Percentiles rank a stretch among this genome's conserved stretches.
These are phyloP conservation scores for Fraxinus platypoda DNA, from an alignment of 305 asterid genomes.

Conservation along the genomic window DNA sequence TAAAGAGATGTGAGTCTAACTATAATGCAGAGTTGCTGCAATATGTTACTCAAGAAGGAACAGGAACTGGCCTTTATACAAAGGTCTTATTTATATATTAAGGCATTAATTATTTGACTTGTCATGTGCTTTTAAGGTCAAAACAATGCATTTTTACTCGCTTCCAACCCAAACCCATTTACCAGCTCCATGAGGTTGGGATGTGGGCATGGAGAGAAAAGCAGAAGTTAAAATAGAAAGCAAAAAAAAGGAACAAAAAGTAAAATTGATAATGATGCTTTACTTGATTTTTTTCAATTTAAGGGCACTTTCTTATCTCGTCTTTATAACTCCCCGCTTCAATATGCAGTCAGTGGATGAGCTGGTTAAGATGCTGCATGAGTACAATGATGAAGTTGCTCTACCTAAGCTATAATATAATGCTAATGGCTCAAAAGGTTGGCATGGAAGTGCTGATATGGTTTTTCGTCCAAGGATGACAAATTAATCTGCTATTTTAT, in stretches of 20 bases:
- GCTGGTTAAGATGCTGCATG: slow-evolving; percentile 75
- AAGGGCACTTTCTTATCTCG: background rate
- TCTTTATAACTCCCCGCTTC: slow-evolving; percentile 19
- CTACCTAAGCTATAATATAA: slow-evolving; percentile 78
- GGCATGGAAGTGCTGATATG: slow-evolving; percentile 8
- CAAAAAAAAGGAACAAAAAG: background rate
- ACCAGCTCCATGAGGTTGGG: background rate
- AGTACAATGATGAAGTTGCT: slow-evolving; percentile 80
- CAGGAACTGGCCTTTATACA: slow-evolving; percentile 71
- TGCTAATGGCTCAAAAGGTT: slow-evolving; percentile 14
- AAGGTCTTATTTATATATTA: slow-evolving; percentile 47
- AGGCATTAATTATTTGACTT: background rate
- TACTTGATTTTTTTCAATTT: background rate
- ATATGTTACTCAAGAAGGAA: slow-evolving; percentile 69
- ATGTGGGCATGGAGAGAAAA: background rate
- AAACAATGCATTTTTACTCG: background rate
- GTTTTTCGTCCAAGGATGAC: slow-evolving; percentile 16
- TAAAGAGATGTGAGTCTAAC: slow-evolving; percentile 37
- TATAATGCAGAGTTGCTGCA: slow-evolving; percentile 53
- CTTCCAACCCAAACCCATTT: background rate
- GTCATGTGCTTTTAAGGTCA: background rate
- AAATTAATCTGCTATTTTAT: slow-evolving; percentile 10
- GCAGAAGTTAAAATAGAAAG: background rate
- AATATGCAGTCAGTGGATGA: slow-evolving; percentile 76
- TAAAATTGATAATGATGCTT: background rate